Conservation (phyloP, 352 stramenopile genomes). For the Pythium pyrilobum region DNA sequence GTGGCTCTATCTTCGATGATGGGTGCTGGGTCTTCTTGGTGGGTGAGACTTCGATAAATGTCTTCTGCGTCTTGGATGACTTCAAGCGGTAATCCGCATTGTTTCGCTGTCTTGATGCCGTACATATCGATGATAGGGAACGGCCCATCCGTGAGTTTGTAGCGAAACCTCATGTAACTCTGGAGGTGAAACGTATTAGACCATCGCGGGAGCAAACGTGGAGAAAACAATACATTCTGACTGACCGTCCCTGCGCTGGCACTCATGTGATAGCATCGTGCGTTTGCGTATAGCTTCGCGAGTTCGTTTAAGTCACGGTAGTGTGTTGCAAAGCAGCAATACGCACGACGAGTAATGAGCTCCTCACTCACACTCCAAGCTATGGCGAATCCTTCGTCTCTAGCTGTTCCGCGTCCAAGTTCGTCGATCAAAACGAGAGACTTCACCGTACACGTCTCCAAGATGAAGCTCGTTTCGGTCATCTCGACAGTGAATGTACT, state of each 20-base stretch:
- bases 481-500: conserved; percentile 92
- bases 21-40: conserved; percentile 18
- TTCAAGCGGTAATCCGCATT: conserved; percentile 59
- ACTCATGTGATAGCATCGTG: conserved; percentile 68
- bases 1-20: conserved; percentile 9
- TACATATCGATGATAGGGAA: conserved; percentile 64
- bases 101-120: conserved; percentile 74
- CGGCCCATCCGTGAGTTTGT: conserved; percentile 65
- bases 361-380: conserved; percentile 87
- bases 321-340: conserved; percentile 90
- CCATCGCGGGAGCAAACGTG: too few species aligned
- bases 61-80: conserved; percentile 52
- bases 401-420: conserved; percentile 86
- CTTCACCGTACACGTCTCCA: conserved; percentile 58
- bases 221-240: too few species aligned
- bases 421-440: conserved; percentile 91
- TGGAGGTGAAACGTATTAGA: conserved; percentile 13
- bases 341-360: conserved; percentile 59
- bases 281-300: conserved; percentile 52
- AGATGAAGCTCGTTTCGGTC: conserved; percentile 84
- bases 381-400: conserved; percentile 84
- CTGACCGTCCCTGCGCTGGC: conserved; percentile 34
- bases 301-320: conserved; percentile 78
- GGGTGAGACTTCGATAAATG: conserved; percentile 29
- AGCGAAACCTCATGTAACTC: conserved; percentile 49